Base-by-base conservation (phyloP, 2,329 filamentous ascomycete genomes). In the Metarhizium sp. region DNA sequence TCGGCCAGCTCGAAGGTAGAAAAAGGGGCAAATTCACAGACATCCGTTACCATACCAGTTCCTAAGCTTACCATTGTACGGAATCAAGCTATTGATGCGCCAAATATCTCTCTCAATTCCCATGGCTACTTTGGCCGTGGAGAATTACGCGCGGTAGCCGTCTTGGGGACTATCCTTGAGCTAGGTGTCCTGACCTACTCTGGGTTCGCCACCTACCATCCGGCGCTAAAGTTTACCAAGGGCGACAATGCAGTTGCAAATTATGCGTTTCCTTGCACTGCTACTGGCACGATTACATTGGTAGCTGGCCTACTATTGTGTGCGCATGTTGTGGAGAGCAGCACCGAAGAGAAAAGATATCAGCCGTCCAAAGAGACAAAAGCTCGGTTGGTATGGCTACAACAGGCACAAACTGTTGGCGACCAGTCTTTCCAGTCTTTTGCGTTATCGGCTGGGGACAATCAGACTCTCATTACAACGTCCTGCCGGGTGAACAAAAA, bases 241-340 rank as follows among this genome's bases (percentile, higher is more conserved):
- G 43, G 18, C 54, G 61, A 43, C 0, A 18, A 54, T 1, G 10
- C 18, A 0, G 51, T 62, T 0, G 50, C 54, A 0, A 6, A 4
- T 2, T 65, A 67, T 36, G 63, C 68, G 0, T 66, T 63, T 49
- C 63, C 64, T 1, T 61, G 63, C n/a, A 62, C 61, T 2, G 57
- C 58, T 0, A 14, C 47, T 7, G 69, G 70, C 2, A 72, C 68
- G 0, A 0, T 65, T 0, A 1, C 67, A 0, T 45, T 73, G 13
- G 58, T 64, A 0, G 0, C 56, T 1, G 67, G 69, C 0, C 59
- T 72, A 43, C 42, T 68, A 0, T 42, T 69, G 1, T 72, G 68
- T 52, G 61, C 62, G 0, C 61, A 64, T 48, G 64, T 71, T 2
- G 64, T 73, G 3, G 65, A 71, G 25, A 53, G 49, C 8, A 67